Evolutionary conservation across 176 grass and related monocot species (phyloP).

Genomic region (Aegilops speltoides): DNA sequence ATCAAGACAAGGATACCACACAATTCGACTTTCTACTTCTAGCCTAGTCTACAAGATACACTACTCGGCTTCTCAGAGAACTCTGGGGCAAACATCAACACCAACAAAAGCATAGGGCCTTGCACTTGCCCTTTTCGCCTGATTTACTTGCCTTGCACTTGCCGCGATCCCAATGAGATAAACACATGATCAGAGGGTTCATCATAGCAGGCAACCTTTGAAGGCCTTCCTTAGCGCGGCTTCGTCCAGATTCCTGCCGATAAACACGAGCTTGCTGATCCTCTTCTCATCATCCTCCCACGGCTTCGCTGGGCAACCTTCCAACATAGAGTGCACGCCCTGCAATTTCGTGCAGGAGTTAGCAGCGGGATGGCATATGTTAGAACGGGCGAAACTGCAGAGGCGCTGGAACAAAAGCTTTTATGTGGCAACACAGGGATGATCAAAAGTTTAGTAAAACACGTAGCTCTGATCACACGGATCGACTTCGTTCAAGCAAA

Average conservation of each 20-base stretch:
- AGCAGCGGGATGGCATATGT: background rate
- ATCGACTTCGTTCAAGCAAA: background rate
- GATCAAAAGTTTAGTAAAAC: background rate
- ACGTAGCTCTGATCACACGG: background rate
- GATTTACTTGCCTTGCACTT: no score
- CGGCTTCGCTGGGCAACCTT: slow-evolving; percentile 62
- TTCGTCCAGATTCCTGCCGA: slow-evolving; percentile 63
- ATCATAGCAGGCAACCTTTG: slow-evolving; percentile 53
- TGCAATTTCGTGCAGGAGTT: background rate
- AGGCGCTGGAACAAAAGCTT: background rate
- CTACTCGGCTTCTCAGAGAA: background rate
- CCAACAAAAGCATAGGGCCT: background rate
- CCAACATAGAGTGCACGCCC: slow-evolving; percentile 74
- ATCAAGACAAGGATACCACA: background rate
- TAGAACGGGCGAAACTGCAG: background rate
- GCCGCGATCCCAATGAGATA: background rate
- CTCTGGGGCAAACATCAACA: background rate
- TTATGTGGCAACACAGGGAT: background rate
- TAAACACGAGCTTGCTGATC: slow-evolving; percentile 67
- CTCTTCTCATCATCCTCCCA: slow-evolving; percentile 64
- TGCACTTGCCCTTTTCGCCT: background rate
- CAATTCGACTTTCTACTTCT: background rate
- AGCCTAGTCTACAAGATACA: background rate
- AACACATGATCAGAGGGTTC: background rate
- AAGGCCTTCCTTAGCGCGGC: slow-evolving; percentile 58